Percentiles rank a stretch among this genome's conserved stretches.
Conservation (phyloP, 768 basidiomycete genomes). For the Suillus paluster region DNA sequence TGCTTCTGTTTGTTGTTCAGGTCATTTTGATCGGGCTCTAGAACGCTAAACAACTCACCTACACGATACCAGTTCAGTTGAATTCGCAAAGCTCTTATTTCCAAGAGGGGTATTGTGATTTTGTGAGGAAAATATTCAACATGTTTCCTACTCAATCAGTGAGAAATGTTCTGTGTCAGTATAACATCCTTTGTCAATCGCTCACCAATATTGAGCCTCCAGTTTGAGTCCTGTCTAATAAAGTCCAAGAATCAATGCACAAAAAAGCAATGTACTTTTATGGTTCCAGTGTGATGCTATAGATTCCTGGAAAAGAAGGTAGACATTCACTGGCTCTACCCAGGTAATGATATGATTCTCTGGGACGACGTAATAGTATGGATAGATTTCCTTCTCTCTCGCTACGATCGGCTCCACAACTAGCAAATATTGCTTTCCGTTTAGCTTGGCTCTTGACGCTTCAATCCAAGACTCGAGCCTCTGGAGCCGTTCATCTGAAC, state of each 20-base stretch:
- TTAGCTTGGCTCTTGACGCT: background rate
- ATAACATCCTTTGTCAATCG: too few species aligned
- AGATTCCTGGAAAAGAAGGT: conserved; percentile 4
- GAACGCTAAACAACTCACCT: background rate
- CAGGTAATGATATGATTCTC: conserved; percentile 1
- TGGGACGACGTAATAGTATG: conserved; percentile 2
- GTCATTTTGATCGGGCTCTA: background rate
- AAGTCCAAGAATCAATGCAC: background rate
- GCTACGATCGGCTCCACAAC: background rate
- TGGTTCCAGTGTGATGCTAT: background rate
- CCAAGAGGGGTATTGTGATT: background rate
- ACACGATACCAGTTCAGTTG: background rate
- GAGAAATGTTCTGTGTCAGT: too few species aligned
- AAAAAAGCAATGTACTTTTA: background rate
- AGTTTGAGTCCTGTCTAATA: background rate
- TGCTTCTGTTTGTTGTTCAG: background rate
- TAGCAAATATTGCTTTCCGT: background rate
- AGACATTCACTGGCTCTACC: background rate
- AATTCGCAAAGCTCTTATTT: background rate
- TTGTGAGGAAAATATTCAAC: background rate
- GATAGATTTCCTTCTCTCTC: background rate
- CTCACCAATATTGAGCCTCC: conserved; percentile 3
- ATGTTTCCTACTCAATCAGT: background rate
- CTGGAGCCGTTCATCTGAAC: background rate
- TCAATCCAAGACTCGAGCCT: background rate